These are phyloP conservation scores for Trifolium pratense DNA, from an alignment of 306 rosid genomes.

Conservation along the genomic window DNA sequence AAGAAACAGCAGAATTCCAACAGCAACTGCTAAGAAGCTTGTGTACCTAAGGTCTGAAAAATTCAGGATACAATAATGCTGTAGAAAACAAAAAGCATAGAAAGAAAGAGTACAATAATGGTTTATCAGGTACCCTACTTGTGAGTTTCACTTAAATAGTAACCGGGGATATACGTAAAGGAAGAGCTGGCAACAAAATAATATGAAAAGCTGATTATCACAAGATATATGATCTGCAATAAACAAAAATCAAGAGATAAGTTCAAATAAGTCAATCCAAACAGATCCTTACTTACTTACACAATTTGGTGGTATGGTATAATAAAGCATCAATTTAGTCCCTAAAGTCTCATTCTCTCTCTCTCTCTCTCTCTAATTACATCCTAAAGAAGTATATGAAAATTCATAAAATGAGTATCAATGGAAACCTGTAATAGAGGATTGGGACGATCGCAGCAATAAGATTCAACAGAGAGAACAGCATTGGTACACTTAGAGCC, in stretches of 20 bases:
- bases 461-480: conserved; percentile 69
- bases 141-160: conserved; percentile 81
- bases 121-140: conserved; percentile 50
- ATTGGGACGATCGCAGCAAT: conserved; percentile 94
- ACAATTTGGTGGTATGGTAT: neutral
- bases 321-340: neutral
- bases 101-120: conserved; percentile 8
- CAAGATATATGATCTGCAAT: conserved; percentile 70
- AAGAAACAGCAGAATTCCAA: conserved; percentile 83
- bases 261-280: neutral
- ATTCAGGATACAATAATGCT: conserved; percentile 42
- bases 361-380: too few species aligned
- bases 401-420: too few species aligned
- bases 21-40: conserved; percentile 72
- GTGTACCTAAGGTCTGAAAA: conserved; percentile 66
- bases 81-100: conserved; percentile 14
- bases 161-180: conserved; percentile 81
- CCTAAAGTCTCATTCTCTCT: too few species aligned
- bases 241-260: conserved; percentile 14
- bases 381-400: too few species aligned
- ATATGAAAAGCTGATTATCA: conserved; percentile 65
- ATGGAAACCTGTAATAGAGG: conserved; percentile 79
- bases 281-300: neutral
- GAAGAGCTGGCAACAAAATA: conserved; percentile 62
- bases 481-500: conserved; percentile 72